Base-by-base conservation (phyloP, 2,329 filamentous ascomycete species). In the Neospermospora avenae region DNA sequence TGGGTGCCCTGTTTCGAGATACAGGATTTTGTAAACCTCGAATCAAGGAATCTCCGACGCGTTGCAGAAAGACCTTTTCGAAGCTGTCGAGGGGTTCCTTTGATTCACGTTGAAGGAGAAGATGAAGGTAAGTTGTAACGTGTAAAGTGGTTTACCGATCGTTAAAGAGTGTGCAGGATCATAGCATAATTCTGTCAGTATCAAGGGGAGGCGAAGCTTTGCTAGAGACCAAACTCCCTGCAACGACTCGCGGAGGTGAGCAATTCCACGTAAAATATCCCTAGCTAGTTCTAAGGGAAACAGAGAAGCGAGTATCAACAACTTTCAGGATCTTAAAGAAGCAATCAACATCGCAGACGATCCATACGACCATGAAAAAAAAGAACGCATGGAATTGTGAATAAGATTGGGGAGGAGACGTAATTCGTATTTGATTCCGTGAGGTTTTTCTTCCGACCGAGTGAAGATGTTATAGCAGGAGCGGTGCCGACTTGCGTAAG, bases 301-400 rank as follows among this genome's bases (percentile, higher is more conserved):
- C 45, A n/a, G 4, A 44, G n/a, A 46, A 5, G 79, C 73, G 73
- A 5, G 64, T 73, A 67, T n/a, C n/a, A n/a, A n/a, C n/a, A n/a
- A n/a, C n/a, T n/a, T n/a, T n/a, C n/a, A n/a, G n/a, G 82, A 82
- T 59, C 71, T 76, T 54, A 75, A 79, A 24, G 80, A 84, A 49
- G 57, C 51, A 11, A 67, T 67, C 42, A 49, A 59, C 42, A 62
- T 49, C 18, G 63, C 60, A 34, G 60, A 67, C 14, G 65, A 67
- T 65, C 74, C 76, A 1, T 84, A 84, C 61, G 78, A 82, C 41
- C 78, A 81, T 0, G 70, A 74, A 14, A 74, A 78, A 54, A 52
- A 62, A 25, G 16, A 39, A 2, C 60, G 45, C 3, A 77, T 80
- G 0, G 70, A 77, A 49, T 62, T 76, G 3, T 20, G 60, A 63